Base-by-base conservation (phyloP, 306 rosid species). In the Glycine latifolia region DNA sequence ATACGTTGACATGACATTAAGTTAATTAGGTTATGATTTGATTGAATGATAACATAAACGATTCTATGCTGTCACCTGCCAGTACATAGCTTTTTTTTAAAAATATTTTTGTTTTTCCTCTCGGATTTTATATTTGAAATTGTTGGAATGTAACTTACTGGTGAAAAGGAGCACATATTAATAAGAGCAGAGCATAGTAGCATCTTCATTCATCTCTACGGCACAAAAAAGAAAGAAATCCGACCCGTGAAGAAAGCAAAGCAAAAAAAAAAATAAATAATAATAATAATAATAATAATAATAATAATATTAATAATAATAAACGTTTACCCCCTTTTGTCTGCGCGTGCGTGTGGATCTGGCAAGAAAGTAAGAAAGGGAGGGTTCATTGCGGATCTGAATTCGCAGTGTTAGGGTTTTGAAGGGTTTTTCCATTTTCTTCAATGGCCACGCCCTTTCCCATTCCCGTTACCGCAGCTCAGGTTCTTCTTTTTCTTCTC, bases 381-480 rank as follows among this genome's bases (percentile, higher is more conserved):
- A 10, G 43, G 3, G 54, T 26, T 39, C 86, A 70, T 78, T 86
- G 85, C 39, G 88, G 91, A 87, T 88, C 93, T 81, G 44, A 60
- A 70, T 77, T 71, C 2, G 8, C 9, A 26, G 31, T 13, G 58
- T 70, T 82, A 87, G 97, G 97, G 92, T 86, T 90, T 92, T 81
- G 31, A 81, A 85, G 97, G 87, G 85, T 79, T 83, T 71, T 85
- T 33, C 14, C 6, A 3, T 2, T 75, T 33, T 5, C 77, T 65
- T 43, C 79, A 50, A 95, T 93, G 99, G 97, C 97, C 58, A 79
- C 96, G 41, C 88, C 97, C 53, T 95, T 85, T 78, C 90, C 97
- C 85, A 82, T 90, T 86, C 91, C 90, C 14, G 90, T 93, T 71
- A 88, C 97, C 44, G 97, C 99, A 48, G 92, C 94, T 78, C 99